These are phyloP conservation scores for Coemansia sp. DNA, from an alignment of 192 early-diverging fungal species.

Conservation along the genomic window DNA sequence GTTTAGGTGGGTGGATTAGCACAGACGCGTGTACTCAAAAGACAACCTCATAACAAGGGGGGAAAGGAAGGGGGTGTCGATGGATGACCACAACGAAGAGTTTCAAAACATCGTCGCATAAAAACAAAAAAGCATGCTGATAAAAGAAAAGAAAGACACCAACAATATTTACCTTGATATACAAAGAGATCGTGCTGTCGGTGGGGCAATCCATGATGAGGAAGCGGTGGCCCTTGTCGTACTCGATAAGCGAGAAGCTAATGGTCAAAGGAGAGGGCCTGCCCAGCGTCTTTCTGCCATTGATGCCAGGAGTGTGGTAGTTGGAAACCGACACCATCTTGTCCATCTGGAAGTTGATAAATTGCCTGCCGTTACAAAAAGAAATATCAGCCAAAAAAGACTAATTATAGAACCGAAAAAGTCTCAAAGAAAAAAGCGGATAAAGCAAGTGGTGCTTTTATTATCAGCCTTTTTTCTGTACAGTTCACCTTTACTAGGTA, in stretches of 20 bases:
- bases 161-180: conserved; percentile 55
- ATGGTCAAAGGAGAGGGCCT: conserved; percentile 48
- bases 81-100: no score
- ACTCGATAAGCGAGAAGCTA: conserved; percentile 55
- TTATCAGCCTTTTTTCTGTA: neutral
- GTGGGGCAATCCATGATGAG: conserved; percentile 94
- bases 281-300: conserved; percentile 49
- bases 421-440: neutral
- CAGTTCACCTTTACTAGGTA: no score
- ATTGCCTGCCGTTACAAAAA: neutral
- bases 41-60: no score
- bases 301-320: conserved; percentile 41
- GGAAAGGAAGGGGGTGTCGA: no score
- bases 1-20: neutral
- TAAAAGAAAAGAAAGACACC: neutral
- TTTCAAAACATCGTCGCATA: no score
- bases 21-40: no score
- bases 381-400: conserved; percentile 2
- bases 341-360: conserved; percentile 20
- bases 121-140: neutral
- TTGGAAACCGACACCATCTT: conserved; percentile 48
- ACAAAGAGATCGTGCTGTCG: conserved; percentile 72
- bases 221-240: conserved; percentile 66
- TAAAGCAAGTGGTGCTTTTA: neutral
- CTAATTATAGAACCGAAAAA: neutral